phyloP scores from a whole-genome alignment of 2,329 filamentous ascomycete species.

The Neonectria magnoliae region DNA sequence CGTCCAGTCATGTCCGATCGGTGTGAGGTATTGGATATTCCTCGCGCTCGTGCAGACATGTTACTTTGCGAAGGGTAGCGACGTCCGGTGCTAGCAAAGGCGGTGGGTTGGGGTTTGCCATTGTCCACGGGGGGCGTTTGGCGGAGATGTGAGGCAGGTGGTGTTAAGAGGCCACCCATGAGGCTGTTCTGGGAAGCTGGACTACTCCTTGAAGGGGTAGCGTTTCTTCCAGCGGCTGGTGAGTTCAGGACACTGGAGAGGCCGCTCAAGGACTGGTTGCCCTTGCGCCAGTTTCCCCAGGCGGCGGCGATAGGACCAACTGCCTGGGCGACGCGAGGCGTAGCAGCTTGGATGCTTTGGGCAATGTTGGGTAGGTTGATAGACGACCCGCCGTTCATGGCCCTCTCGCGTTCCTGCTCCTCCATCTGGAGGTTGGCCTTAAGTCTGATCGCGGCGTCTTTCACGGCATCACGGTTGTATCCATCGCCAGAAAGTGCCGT shows the following conservation, averaged over 20 bases:
- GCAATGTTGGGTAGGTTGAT: conserved; percentile 80
- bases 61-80: conserved; percentile 61
- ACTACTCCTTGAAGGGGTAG: conserved; percentile 70
- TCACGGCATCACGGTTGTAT: conserved; percentile 82
- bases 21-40: conserved; percentile 46
- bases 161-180: conserved; percentile 85
- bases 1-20: conserved; percentile 30
- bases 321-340: conserved; percentile 84
- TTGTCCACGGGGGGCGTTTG: conserved; percentile 61
- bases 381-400: conserved; percentile 74
- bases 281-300: conserved; percentile 94
- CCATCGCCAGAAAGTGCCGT: conserved; percentile 76
- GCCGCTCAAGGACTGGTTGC: conserved; percentile 62
- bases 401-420: conserved; percentile 90
- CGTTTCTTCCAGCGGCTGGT: conserved; percentile 52
- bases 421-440: conserved; percentile 98
- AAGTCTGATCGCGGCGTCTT: conserved; percentile 91
- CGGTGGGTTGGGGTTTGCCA: conserved; percentile 62
- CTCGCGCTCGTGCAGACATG: conserved; percentile 37
- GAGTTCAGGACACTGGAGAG: conserved; percentile 60
- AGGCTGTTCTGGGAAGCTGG: conserved; percentile 66
- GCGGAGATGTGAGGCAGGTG: conserved; percentile 80
- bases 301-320: conserved; percentile 84
- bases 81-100: conserved; percentile 69
- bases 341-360: conserved; percentile 79